phyloP scores from a whole-genome alignment of 2,329 filamentous ascomycete species.

The Hysterium pulicare region DNA sequence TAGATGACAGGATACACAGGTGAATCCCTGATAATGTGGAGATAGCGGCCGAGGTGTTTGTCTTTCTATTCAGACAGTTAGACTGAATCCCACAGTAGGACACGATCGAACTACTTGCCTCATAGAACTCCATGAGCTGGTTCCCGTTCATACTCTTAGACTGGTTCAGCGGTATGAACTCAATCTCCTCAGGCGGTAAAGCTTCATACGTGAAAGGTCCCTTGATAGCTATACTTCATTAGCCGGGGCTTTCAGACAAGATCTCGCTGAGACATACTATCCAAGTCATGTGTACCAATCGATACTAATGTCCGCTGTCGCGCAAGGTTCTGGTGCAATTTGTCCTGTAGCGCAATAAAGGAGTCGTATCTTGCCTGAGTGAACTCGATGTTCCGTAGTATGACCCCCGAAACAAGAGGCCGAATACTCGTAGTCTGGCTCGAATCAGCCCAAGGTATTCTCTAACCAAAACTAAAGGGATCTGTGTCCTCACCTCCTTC shows the following conservation, averaged over 20 bases:
- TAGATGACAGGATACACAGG: conserved; percentile 95
- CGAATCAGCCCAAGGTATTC: too few species aligned
- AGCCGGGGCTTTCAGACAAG: conserved; percentile 8
- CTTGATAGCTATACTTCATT: conserved; percentile 57
- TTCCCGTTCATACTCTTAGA: conserved; percentile 80
- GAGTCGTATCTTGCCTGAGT: conserved; percentile 88
- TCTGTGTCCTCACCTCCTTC: conserved; percentile 56
- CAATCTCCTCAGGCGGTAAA: conserved; percentile 83
- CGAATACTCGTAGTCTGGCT: conserved; percentile 70
- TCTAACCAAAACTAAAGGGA: too few species aligned
- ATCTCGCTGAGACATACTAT: conserved; percentile 49
- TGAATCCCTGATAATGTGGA: conserved; percentile 91
- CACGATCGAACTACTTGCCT: conserved; percentile 41
- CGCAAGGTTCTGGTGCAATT: conserved; percentile 93
- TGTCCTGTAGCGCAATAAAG: conserved; percentile 97
- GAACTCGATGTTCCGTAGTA: conserved; percentile 88
- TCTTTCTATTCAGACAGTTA: conserved; percentile 59
- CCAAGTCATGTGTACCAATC: conserved; percentile 94
- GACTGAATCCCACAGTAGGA: not conserved
- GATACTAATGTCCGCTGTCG: conserved; percentile 91
- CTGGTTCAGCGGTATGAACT: conserved; percentile 88
- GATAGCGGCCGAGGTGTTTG: conserved; percentile 82
- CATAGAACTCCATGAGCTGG: conserved; percentile 92
- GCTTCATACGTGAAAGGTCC: conserved; percentile 98
- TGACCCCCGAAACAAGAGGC: conserved; percentile 83